These are phyloP conservation scores for Penicillium herquei DNA, from an alignment of 495 filamentous ascomycete species.

Conservation along the genomic window DNA sequence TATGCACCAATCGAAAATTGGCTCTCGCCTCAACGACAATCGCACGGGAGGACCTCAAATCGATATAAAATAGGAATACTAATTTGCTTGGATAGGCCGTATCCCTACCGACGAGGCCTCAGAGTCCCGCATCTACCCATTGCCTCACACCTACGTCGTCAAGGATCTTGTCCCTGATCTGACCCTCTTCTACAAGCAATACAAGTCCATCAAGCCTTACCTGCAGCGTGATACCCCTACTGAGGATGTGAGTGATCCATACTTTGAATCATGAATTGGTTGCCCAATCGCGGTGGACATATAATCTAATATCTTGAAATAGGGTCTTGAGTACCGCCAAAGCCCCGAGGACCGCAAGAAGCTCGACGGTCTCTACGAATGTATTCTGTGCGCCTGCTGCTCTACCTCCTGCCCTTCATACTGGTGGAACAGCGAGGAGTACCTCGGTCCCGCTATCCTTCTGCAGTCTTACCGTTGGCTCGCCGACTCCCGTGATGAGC, in stretches of 20 bases:
- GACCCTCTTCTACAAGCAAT: constrained; percentile 99
- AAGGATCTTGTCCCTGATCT: constrained; percentile 98
- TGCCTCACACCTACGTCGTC: constrained; percentile 98
- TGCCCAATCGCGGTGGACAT: too few species aligned
- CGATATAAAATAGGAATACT: background rate
- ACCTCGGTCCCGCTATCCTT: constrained; percentile 93
- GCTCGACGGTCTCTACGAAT: constrained; percentile 98
- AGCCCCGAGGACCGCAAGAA: constrained; percentile 87
- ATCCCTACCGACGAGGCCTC: constrained; percentile 79
- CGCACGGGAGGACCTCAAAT: background rate
- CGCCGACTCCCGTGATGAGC: constrained; percentile 88
- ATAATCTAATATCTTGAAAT: background rate
- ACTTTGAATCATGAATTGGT: background rate
- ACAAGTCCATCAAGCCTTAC: constrained; percentile 99
- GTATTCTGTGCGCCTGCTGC: constrained; percentile 99
- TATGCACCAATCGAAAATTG: background rate
- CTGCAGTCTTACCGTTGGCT: constrained; percentile 97
- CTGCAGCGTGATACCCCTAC: constrained; percentile 81
- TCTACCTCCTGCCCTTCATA: constrained; percentile 96
- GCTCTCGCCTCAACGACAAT: background rate
- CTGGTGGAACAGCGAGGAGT: constrained; percentile 99
- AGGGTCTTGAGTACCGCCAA: constrained; percentile 90
- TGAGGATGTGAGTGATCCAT: constrained; percentile 60
- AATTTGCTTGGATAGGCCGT: constrained; percentile 62
- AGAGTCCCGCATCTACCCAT: constrained; percentile 93